Evolutionary conservation across 139 green algal genomes (phyloP), one percentile per base, ranked within the genome.

Genomic region (Pleodorina starrii): DNA sequence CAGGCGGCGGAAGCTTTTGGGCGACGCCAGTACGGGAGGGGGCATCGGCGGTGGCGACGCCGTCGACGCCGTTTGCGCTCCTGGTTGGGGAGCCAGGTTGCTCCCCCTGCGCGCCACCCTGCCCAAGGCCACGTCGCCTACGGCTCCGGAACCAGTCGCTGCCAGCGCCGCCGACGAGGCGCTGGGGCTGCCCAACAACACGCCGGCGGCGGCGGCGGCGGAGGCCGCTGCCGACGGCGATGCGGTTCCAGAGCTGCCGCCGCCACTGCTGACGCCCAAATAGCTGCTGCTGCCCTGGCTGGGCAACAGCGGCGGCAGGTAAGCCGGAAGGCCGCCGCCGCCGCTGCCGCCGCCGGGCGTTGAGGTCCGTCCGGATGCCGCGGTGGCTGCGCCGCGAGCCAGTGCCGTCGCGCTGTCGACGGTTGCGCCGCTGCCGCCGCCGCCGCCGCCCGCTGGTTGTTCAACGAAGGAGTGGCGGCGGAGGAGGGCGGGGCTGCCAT

Each of bases 401-500:
- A n/a, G 1, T 6, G 48, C 23, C 29, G n/a, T 59, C 43, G n/a
- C 35, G 36, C 16, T 42, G 36, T 27, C 19, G 48, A 6, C 25
- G 32, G 46, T 43, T 12, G 21, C 44, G 46, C 74, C 74, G 46
- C 44, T 44, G 74, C 32, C 50, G 44, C 23, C 17, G 35, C 73
- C 35, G 76, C 46, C 48, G 76, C 35, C 21, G 1, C 35, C 42
- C 40, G 54, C 81, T 5, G 32, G 63, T 42, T 36, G n/a, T 42
- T 76, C 68, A 25, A 77, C 42, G 57, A 77, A 87, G 0, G 81
- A 87, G 40, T 87, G 59, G 29, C 81, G 81, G 81, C 81, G 81
- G 57, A 36, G 59, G 29, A 57, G 29, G 29, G 12, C 60, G n/a
- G 59, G 60, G n/a, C 63, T 63, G 29, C 21, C 81, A 4, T 87